Base-by-base conservation (phyloP, 169 alveolate genomes). In the Eimeria sp. region DNA sequence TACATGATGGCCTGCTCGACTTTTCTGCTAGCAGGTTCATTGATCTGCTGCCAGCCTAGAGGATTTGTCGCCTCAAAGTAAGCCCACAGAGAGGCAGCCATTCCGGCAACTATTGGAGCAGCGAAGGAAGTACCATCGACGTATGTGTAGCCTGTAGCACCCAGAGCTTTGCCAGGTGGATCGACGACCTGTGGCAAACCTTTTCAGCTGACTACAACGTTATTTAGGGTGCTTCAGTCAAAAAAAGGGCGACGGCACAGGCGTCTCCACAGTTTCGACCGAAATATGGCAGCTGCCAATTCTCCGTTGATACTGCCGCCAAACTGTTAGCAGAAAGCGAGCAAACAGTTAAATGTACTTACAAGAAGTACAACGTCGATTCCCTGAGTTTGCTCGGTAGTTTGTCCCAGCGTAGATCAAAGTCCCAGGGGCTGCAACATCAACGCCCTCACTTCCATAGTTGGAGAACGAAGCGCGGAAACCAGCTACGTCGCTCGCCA, bases 121-220 rank as follows among this genome's bases (percentile, higher is more conserved):
- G 98, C 97, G 87, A 97, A 96, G 62, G 98, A 97, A 64, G 98
- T 97, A 25, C 98, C 98, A 68, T 95, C 97, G 95, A 88, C 91
- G 85, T 93, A 95, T 60, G 95, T 76, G 83, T 97, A 97, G 78
- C 96, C 96, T 93, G 83, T n/a, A 62, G 85, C 58, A 74, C 20
- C 56, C 20, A 14, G 25, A 46, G 30, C 54, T 52, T 54, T 46
- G 27, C 43, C 40, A 9, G 27, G 80, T 18, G 54, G 54, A 0
- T 71, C 80, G 11, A 30, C 49, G 54, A 49, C 49, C 52, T 33
- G 49, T 37, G 25, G 80, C 27, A 37, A 37, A 11, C n/a, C 11
- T 37, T 18, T 14, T 71, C 80, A 37, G 80, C 80, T 33, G 54
- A 4, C 20, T 37, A 71, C 54, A 33, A 10, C n/a, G n/a, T 33